Evolutionary conservation across 208 protist genomes (phyloP), one percentile per base, ranked within the genome.

Genomic region (Angomonas ambiguus): DNA sequence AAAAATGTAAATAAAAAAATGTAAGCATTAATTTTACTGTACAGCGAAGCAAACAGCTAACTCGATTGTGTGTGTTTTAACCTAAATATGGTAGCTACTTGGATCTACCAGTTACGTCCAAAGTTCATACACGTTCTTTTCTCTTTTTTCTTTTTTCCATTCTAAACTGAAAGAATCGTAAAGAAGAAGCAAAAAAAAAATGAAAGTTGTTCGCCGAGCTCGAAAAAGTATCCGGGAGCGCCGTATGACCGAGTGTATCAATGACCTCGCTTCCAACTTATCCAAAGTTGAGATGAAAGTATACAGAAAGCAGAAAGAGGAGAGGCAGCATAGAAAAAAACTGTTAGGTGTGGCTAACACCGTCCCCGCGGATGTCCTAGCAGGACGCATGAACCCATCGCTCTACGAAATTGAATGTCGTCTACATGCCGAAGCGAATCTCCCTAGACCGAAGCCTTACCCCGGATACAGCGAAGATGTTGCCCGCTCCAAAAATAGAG

Each of bases 201-300:
- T 95, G 89, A 95, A 91, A 71, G 72, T 95, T 1, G 90, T 95
- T 18, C 75, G 90, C 2, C 75, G 90, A 24, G 90, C 90, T 28
- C 74, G 90, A 18, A 95, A 95, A 77, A 92, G 85, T 66, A 91
- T 95, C 63, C 79, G 79, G 18, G 87, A 95, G 67, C 77, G 90
- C 28, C 84, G 87, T 20, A 95, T 95, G 90, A 90, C 87, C 70
- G 85, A 79, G 35, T 95, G 87, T 73, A 76, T 92, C 49, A 91
- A 85, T 56, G 90, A 95, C 51, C 74, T 95, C 1, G 90, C 65
- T 53, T 35, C 80, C 11, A 95, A 95, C 58, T 65, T 93, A 1
- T 76, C 83, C 13, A 93, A 92, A 74, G 87, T 95, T 32, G 90
- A 95, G 64, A 84, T 84, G 75, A 72, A 81, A 24, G 86, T 92